Evolutionary conservation across 116 monocot species (phyloP), one percentile per base, ranked within the genome.

Genomic region (Papilionanthe hybrid): DNA sequence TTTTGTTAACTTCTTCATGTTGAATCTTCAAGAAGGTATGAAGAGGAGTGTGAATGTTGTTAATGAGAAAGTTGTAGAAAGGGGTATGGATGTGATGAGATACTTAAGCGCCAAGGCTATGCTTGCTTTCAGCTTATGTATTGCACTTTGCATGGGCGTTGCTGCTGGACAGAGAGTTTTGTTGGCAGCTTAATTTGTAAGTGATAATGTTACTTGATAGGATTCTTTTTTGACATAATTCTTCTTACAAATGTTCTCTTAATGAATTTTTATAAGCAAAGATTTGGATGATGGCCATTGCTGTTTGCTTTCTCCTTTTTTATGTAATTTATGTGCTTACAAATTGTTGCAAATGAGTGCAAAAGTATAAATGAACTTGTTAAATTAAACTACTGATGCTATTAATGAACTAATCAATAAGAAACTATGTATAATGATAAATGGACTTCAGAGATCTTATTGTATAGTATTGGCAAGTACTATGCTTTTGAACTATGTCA

Each of bases 81-180:
- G 83, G 78, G 93, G 93, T 10, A 9, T 87, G 72, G 88, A 91
- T 18, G 79, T 87, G 12, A 29, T 92, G 55, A 89, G 82, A 80
- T 92, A 91, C 50, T 42, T 89, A 22, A 80, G 87, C 68, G 87
- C 92, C 23, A 94, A 92, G 72, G 83, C 92, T 11, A 85, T 91
- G 88, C 65, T 88, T 20, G 60, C 91, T 55, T 28, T 94, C 20
- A 89, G 94, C 1, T 79, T 92, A 32, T 94, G 94, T 81, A 79
- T 97, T 42, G 82, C 94, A 32, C 80, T 96, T 67, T 92, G 92
- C 88, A 74, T 92, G 84, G 90, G 87, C 19, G 12, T 92, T 30
- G 72, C 81, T 9, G 72, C 82, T 28, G 88, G 87, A 47, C 81
- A 87, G 17, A 90, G 82, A 79, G 50, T 92, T 32, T 50, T 91